These are phyloP conservation scores for Pythium diclinum DNA, from an alignment of 352 stramenopile genomes.

Conservation along the genomic window DNA sequence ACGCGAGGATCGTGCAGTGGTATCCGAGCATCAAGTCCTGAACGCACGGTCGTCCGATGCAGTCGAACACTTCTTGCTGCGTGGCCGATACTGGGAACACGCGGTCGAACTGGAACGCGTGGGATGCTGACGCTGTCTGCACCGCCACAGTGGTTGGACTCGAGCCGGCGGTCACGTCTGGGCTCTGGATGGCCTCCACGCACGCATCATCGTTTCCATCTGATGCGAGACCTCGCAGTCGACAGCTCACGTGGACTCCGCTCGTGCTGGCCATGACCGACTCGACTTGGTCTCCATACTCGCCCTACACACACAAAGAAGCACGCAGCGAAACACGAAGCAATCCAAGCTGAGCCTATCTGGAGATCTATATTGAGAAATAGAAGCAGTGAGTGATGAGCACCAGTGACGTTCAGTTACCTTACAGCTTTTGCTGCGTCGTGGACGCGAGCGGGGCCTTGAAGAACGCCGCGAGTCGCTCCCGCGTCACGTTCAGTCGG, in stretches of 20 bases:
- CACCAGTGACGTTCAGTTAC: background rate
- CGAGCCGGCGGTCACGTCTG: background rate
- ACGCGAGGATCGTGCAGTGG: constrained; percentile 72
- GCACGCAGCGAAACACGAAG: background rate
- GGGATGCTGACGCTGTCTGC: constrained; percentile 14
- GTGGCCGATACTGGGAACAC: constrained; percentile 40
- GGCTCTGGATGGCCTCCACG: constrained; percentile 6
- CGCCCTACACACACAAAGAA: background rate
- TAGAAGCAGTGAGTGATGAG: background rate
- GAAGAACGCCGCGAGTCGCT: constrained; percentile 58
- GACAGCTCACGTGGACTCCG: constrained; percentile 65
- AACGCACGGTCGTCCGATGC: constrained; percentile 47
- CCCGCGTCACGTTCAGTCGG: constrained; percentile 39
- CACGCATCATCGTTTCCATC: constrained; percentile 12
- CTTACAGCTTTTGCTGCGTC: constrained; percentile 21
- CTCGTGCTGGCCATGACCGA: background rate
- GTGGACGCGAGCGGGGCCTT: constrained; percentile 28
- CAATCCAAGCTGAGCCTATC: background rate
- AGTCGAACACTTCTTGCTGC: constrained; percentile 45
- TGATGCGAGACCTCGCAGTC: constrained; percentile 29
- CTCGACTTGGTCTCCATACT: background rate
- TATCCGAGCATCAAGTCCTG: constrained; percentile 53
- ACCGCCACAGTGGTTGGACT: background rate
- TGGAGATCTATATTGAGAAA: constrained; percentile 1
- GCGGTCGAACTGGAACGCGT: constrained; percentile 38